Percentiles rank a stretch among this genome's conserved stretches.
Evolutionary conservation across 176 grass and related monocot genomes (phyloP).

Genomic region (Oryza glaberrima): DNA sequence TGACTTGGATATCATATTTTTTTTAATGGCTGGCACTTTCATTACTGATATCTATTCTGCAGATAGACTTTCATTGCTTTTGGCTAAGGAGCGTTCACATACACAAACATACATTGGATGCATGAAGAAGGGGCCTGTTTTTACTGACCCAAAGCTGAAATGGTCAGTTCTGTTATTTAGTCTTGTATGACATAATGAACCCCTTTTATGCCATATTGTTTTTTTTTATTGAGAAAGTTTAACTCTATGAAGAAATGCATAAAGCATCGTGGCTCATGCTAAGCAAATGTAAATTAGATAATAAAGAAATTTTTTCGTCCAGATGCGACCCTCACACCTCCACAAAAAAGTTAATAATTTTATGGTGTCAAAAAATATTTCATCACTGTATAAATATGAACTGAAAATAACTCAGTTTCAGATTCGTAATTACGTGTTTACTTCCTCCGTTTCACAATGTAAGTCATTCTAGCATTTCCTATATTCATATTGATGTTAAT

Average conservation of each 20-base stretch:
- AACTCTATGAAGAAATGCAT: slow-evolving; percentile 15
- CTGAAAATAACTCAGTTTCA: background rate
- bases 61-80: slow-evolving; percentile 95
- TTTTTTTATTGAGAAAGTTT: slow-evolving; percentile 21
- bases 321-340: background rate
- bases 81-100: slow-evolving; percentile 84
- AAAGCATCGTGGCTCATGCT: slow-evolving; percentile 3
- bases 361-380: background rate
- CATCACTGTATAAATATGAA: background rate
- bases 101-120: slow-evolving; percentile 97
- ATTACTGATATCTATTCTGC: slow-evolving; percentile 31
- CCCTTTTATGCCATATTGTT: background rate
- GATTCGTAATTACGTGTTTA: background rate
- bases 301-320: background rate
- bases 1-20: slow-evolving; percentile 20
- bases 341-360: background rate
- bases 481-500: too few species aligned
- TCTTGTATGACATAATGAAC: background rate
- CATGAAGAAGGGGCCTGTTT: slow-evolving; percentile 99
- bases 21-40: slow-evolving; percentile 32
- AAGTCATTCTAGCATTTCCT: too few species aligned
- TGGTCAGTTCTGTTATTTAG: slow-evolving; percentile 63
- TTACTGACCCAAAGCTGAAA: slow-evolving; percentile 96
- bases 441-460: too few species aligned
- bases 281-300: background rate